Base-by-base conservation (phyloP, 164 flowering plant genomes). In the Brasenia schreberi region DNA sequence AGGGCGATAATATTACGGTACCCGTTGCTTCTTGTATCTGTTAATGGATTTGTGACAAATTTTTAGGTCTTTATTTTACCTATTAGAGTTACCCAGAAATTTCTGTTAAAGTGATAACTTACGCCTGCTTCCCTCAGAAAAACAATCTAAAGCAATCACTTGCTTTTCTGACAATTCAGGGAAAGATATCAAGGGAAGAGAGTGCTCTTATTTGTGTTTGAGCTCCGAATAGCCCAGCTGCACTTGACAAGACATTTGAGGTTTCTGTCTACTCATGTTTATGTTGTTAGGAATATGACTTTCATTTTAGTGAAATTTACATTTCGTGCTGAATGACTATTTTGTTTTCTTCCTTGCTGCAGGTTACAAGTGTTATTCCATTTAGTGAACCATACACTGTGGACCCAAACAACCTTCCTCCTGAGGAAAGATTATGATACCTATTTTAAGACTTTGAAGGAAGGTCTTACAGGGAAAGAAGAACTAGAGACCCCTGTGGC, bases 1-100 rank as follows among this genome's bases (percentile, higher is more conserved):
- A 94, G 77, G 99, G 99, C 74, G 99, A 94, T 78, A 88, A 91
- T 72, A 89, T 91, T 64, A 94, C 83, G 83, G 99, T 93, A 85
- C 62, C 64, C 19, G 18, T 42, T 44, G 53, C 45, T 42, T 19
- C 63, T 11, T 59, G 17, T 33, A 5, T 39, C 64, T 17, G 17
- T 61, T 33, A 33, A 33, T 33, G 39, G 39, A 33, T 33, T 33
- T 33, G 39, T 3, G 39, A 33, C 39, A 3, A 33, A 33, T 33
- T 33, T 3, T 33, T 33, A 3, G 39, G 39, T 33, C 39, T 33
- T 33, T 33, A 33, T 33, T 33, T 33, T 33, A 33, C 39, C 39
- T 33, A 33, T 33, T 33, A 33, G 39, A 33, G 39, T 33, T 33
- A 3, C 39, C 0, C 39, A 7, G 52, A 27, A 42, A 18, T 39